A percentile compares a stretch with the other conserved stretches of the same genome.
Evolutionary conservation across 192 early-diverging fungal species (phyloP).

Genomic region (Mortierella alpina): DNA sequence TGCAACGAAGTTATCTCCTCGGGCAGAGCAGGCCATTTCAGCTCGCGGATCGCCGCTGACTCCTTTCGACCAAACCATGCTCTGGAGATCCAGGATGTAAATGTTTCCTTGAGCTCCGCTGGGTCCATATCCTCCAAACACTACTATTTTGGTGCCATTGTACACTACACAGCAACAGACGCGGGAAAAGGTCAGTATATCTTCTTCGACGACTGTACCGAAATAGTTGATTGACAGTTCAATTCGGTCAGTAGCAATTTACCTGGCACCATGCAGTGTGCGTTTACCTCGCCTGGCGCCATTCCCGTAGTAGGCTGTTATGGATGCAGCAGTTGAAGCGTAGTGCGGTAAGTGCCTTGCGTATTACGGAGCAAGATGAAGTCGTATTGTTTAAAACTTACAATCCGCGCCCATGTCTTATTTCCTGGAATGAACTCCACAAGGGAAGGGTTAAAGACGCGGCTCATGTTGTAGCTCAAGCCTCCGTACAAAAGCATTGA

Average conservation of each 20-base stretch:
- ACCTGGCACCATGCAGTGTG: constrained; percentile 2
- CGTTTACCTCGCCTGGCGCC: neutral
- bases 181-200: neutral
- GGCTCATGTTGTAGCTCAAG: neutral
- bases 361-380: too few species aligned
- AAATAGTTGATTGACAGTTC: too few species aligned
- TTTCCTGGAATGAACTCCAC: neutral
- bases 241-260: neutral
- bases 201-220: too few species aligned
- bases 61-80: neutral
- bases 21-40: neutral
- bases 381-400: too few species aligned
- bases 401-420: too few species aligned
- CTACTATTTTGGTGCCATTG: neutral
- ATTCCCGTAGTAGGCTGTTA: neutral
- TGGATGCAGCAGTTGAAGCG: too few species aligned
- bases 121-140: neutral
- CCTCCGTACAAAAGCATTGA: neutral
- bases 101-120: neutral
- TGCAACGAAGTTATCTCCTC: neutral
- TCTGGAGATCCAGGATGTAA: neutral
- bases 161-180: neutral
- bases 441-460: neutral
- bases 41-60: neutral
- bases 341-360: too few species aligned